Percentiles rank a stretch among this genome's conserved stretches.
Evolutionary conservation across 176 grass and related monocot species (phyloP).

Genomic region (Hordeum marinum): DNA sequence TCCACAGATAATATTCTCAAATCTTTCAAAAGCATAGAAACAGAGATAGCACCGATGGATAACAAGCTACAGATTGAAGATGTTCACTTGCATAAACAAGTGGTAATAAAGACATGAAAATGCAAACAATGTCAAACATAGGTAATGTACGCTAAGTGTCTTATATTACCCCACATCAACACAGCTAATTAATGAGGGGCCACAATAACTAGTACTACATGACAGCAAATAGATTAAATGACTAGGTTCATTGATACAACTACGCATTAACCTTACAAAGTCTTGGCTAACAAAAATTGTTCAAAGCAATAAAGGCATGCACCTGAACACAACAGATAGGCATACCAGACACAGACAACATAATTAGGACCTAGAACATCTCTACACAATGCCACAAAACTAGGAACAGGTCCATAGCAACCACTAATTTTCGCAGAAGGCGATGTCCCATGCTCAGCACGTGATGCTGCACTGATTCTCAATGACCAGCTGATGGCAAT

Average conservation of each 20-base stretch:
- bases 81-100: background rate
- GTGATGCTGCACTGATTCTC: background rate
- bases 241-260: background rate
- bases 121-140: background rate
- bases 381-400: background rate
- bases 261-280: background rate
- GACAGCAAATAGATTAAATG: background rate
- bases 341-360: background rate
- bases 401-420: background rate
- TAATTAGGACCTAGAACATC: background rate
- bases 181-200: background rate
- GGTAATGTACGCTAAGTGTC: background rate
- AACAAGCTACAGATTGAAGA: background rate
- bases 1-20: background rate
- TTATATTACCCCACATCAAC: background rate
- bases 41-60: background rate
- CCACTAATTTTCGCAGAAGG: background rate
- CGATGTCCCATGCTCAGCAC: background rate
- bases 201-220: background rate
- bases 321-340: background rate
- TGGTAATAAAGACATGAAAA: background rate
- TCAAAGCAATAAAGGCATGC: background rate
- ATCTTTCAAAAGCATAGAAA: background rate
- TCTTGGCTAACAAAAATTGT: background rate
- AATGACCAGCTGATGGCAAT: background rate